Evolutionary conservation across 2,329 filamentous ascomycete species (phyloP), one percentile per base, ranked within the genome.

Genomic region (Ophiostoma montium): DNA sequence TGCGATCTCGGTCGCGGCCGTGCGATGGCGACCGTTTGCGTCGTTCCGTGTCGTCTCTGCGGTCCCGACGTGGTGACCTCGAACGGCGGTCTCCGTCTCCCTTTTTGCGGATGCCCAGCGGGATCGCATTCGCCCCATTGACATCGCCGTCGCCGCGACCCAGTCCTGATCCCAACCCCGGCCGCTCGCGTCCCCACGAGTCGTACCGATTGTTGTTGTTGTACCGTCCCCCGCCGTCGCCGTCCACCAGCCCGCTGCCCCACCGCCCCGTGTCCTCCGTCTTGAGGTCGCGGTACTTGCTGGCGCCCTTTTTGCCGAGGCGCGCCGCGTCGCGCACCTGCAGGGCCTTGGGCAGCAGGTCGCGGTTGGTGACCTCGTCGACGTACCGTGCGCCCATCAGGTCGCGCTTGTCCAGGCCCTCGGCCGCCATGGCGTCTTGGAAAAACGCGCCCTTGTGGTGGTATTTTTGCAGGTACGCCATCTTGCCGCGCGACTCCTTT

Each of bases 371-470:
- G 52, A 90, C 78, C 53, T 95, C 87, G 62, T 96, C 90, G 46
- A 76, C 80, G 57, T 92, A 94, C 46, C 77, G 71, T 2, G 82
- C 77, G 13, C 89, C 89, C 78, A 94, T 94, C 55, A 95, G 73
- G 61, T 95, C 86, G 43, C 92, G 74, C 60, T 82, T 76, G 54
- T 85, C 80, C 42, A 95, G 70, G 1, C 86, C 86, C 54, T 85
- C 79, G 15, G 78, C 79, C 57, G 81, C 78, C 47, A 81, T 74
- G 58, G 94, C 85, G 47, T 89, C 86, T 56, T 84, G 84, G 70
- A 86, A 96, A 69, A 96, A 98, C 15, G 92, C 92, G 45, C 92
- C 92, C 67, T 89, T 90, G 72, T 98, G 92, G 65, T 86, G 89
- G 68, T 96, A 98, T 62, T 89, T 88, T 61, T 95, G 89, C 84